Evolutionary conservation across 257 asterid genomes (phyloP).

Genomic region (Avicennia marina): DNA sequence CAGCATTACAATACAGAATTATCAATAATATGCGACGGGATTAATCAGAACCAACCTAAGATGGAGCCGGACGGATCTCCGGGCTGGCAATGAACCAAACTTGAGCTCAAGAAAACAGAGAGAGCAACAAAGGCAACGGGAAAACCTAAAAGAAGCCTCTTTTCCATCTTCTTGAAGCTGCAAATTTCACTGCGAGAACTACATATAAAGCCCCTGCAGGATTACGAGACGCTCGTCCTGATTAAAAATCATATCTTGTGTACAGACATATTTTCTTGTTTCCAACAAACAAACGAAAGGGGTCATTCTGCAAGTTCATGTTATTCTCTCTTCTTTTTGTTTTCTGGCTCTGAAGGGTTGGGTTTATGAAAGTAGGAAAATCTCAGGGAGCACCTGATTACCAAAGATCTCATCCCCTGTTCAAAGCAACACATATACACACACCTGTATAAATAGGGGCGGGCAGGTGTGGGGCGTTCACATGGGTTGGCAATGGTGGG

Average conservation of each 20-base stretch:
- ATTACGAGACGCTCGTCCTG: slow-evolving; percentile 16
- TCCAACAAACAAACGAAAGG: slow-evolving; percentile 39
- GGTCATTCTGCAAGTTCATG: slow-evolving; percentile 12
- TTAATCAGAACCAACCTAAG: slow-evolving; percentile 39
- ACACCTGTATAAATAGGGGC: slow-evolving; percentile 15
- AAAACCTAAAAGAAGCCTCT: slow-evolving; percentile 26
- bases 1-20: neutral
- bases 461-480: slow-evolving; percentile 22
- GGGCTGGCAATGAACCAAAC: slow-evolving; percentile 34
- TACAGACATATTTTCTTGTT: slow-evolving; percentile 5
- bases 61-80: slow-evolving; percentile 49
- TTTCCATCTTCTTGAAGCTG: slow-evolving; percentile 33
- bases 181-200: slow-evolving; percentile 38
- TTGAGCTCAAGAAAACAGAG: slow-evolving; percentile 35
- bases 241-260: slow-evolving; percentile 24
- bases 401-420: slow-evolving; percentile 26
- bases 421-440: slow-evolving; percentile 5
- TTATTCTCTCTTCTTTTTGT: neutral
- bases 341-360: neutral
- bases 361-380: slow-evolving; percentile 18
- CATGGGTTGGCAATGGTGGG: slow-evolving; percentile 26
- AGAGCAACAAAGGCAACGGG: slow-evolving; percentile 26
- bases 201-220: slow-evolving; percentile 30
- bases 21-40: slow-evolving; percentile 5
- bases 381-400: slow-evolving; percentile 23